Conservation (phyloP, 164 flowering plant species). For the Tetracentron sinense region DNA sequence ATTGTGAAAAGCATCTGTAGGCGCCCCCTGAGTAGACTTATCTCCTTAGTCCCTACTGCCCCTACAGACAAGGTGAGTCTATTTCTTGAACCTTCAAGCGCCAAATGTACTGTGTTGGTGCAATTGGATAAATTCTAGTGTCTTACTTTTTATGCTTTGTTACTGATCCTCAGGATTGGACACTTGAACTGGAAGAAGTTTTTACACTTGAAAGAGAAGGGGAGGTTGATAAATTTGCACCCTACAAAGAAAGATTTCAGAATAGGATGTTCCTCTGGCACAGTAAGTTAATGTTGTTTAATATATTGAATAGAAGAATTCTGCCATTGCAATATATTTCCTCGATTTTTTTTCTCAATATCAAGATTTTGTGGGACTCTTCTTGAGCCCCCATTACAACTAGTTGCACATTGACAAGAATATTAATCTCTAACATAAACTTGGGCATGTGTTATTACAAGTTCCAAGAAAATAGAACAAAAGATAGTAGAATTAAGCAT, state of each 20-base stretch:
- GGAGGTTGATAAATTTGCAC: constrained; percentile 70
- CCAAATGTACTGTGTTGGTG: background rate
- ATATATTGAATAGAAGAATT: background rate
- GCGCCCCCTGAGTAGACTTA: constrained; percentile 85
- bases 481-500: background rate
- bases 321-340: background rate
- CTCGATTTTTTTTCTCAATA: background rate
- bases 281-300: constrained; percentile 41
- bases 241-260: constrained; percentile 60
- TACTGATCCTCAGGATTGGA: constrained; percentile 60
- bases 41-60: constrained; percentile 87
- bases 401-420: background rate
- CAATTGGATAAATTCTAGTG: background rate
- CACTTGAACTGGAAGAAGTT: constrained; percentile 93
- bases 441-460: background rate
- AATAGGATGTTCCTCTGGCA: constrained; percentile 99
- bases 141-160: background rate
- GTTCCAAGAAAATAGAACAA: background rate
- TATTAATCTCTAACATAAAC: background rate
- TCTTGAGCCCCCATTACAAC: background rate
- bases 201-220: constrained; percentile 87
- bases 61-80: constrained; percentile 83
- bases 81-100: background rate
- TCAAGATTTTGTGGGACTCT: background rate
- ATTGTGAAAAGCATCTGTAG: constrained; percentile 70